Evolutionary conservation across 2,329 filamentous ascomycete genomes (phyloP).

Genomic region (Cladorrhinum sp.): DNA sequence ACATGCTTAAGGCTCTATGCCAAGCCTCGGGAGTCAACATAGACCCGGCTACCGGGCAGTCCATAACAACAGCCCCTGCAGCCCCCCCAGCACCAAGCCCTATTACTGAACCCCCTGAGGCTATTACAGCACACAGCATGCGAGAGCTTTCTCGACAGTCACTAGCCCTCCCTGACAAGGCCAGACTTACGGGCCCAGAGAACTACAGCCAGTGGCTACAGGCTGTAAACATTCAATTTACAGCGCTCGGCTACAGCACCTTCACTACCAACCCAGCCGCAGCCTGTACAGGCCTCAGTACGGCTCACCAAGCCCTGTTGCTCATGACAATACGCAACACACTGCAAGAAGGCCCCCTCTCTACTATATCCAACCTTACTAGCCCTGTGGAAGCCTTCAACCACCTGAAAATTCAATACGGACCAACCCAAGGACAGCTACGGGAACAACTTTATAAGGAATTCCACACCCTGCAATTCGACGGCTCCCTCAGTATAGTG

Average conservation of each 20-base stretch:
- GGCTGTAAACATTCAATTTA: too few relatives aligned
- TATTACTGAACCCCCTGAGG: too few relatives aligned
- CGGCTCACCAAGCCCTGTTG: neutral
- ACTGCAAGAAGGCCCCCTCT: neutral
- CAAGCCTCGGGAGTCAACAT: too few relatives aligned
- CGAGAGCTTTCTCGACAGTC: neutral
- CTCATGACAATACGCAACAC: neutral
- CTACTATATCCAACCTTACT: neutral
- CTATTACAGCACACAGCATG: too few relatives aligned
- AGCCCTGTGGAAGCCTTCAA: neutral
- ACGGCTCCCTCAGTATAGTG: neutral
- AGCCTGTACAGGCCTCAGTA: neutral
- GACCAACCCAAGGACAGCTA: conserved; percentile 7
- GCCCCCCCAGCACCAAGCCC: too few relatives aligned
- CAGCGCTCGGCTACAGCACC: too few relatives aligned
- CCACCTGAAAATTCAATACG: neutral
- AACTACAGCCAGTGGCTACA: neutral
- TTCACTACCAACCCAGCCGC: too few relatives aligned
- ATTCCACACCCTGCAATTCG: too few relatives aligned
- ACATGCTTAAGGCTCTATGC: too few relatives aligned
- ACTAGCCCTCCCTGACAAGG: neutral
- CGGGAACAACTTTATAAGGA: conserved; percentile 8
- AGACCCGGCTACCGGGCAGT: too few relatives aligned
- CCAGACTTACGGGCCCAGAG: neutral
- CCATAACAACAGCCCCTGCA: too few relatives aligned